phyloP scores from a whole-genome alignment of 331 rosid genomes.

The Ulmus americana region DNA sequence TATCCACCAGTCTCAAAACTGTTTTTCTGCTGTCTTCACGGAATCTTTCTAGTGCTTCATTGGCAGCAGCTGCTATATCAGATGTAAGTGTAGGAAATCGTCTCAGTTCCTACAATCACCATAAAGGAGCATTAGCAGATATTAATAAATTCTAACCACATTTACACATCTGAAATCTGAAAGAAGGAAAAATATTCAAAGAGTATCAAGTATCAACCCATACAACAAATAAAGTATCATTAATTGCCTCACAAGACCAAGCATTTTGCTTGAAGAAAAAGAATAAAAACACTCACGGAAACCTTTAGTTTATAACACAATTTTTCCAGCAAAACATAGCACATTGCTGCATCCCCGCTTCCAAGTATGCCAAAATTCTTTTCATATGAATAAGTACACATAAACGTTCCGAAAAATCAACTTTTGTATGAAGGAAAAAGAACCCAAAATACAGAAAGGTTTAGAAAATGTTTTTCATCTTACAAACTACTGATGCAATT shows the following conservation, averaged over 20 bases:
- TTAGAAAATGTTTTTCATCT: background rate
- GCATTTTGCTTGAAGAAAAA: background rate
- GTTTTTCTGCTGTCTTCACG: constrained; percentile 91
- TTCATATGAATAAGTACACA: background rate
- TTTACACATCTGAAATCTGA: background rate
- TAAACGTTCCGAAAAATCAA: background rate
- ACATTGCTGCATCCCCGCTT: background rate
- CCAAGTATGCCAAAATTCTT: background rate
- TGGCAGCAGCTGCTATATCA: constrained; percentile 84
- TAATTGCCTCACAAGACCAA: background rate
- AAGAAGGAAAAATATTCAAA: background rate
- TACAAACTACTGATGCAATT: background rate
- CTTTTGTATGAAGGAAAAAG: no score
- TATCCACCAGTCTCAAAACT: constrained; percentile 79
- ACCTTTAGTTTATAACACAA: background rate
- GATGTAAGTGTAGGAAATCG: constrained; percentile 84
- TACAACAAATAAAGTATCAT: background rate
- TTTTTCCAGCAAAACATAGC: background rate
- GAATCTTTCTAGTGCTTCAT: constrained; percentile 79
- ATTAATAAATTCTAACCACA: background rate
- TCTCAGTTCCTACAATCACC: constrained; percentile 66
- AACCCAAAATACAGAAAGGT: background rate
- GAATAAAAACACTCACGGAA: background rate
- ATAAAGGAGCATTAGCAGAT: constrained; percentile 15
- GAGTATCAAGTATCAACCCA: no score